Base-by-base conservation (phyloP, 1,139 yeast genomes). In the Groenewaldozyma auringiensis region DNA sequence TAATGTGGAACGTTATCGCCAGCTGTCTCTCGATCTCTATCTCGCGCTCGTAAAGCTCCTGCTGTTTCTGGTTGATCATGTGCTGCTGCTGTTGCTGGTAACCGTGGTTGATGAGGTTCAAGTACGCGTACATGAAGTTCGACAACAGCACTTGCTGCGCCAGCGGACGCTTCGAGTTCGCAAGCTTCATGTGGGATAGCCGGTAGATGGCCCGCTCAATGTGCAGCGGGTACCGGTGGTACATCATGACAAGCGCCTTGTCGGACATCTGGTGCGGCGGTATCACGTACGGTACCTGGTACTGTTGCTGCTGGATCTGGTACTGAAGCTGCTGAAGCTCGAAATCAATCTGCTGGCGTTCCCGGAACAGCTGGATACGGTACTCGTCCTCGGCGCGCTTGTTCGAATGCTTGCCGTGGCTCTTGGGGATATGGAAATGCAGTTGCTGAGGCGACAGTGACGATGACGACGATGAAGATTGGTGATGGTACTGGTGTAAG, bases 41-140 rank as follows among this genome's bases (percentile, higher is more conserved):
- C 38, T 35, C 21, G 8, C 38, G 8, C 38, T 35, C 38, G n/a
- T 35, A 35, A 17, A 35, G 55, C 29, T 54, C 55, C 45, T 51
- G 52, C 43, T 50, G 51, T 43, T 51, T 53, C 46, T 51, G 52
- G 21, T 48, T 55, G 43, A 54, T 53, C 45, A 56, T 55, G 41
- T 55, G 58, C 37, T 55, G 57, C 47, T 61, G 62, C 53, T 65
- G 68, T 53, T 64, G 66, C 50, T 64, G 67, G 51, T 65, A 66
- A 33, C 69, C 70, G 50, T 89, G 96, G 64, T 92, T 94, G 48
- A 92, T 96, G 64, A 92, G 71, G 61, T 92, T 92, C 71, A 92
- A 75, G 66, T 92, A 92, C 0, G 97, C 94, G 63, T 92, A 92
- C 98, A 92, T 92, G 74, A 92, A 92, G 63, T 94, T 94, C 47